phyloP scores from a whole-genome alignment of 257 asterid species.

The Jacaranda copaia region DNA sequence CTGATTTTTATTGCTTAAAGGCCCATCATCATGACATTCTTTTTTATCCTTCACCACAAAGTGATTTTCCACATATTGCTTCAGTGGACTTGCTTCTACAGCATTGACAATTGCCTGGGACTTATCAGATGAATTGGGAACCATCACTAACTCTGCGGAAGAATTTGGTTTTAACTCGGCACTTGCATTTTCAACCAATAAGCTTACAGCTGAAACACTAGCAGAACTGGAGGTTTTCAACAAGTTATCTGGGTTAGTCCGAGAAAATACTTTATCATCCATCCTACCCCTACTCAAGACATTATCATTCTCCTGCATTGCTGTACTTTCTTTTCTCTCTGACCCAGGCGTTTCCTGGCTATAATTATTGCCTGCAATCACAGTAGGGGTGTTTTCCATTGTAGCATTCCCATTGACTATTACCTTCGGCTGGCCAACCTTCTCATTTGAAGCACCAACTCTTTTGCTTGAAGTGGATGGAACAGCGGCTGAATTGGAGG shows the following conservation, averaged over 20 bases:
- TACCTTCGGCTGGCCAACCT: conserved; percentile 50
- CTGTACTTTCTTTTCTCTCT: conserved; percentile 46
- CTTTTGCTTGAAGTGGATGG: conserved; percentile 57
- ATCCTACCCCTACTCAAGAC: conserved; percentile 43
- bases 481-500: conserved; percentile 50
- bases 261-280: conserved; percentile 51
- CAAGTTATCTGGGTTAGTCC: conserved; percentile 44
- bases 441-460: conserved; percentile 52
- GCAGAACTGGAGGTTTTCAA: conserved; percentile 43
- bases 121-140: conserved; percentile 40
- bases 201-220: conserved; percentile 46
- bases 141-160: conserved; percentile 39
- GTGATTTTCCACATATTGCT: conserved; percentile 49
- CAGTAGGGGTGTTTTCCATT: conserved; percentile 49
- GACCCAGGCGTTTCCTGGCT: conserved; percentile 50
- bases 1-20: conserved; percentile 40
- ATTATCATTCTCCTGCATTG: conserved; percentile 47
- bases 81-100: conserved; percentile 30
- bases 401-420: conserved; percentile 55
- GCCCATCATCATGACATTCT: conserved; percentile 45
- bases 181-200: conserved; percentile 37
- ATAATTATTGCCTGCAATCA: conserved; percentile 37
- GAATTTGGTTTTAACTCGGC: conserved; percentile 46
- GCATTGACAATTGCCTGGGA: conserved; percentile 32
- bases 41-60: conserved; percentile 29